Conservation (phyloP, 73 alveolate genomes). For the Paramecium tetraurelia region DNA sequence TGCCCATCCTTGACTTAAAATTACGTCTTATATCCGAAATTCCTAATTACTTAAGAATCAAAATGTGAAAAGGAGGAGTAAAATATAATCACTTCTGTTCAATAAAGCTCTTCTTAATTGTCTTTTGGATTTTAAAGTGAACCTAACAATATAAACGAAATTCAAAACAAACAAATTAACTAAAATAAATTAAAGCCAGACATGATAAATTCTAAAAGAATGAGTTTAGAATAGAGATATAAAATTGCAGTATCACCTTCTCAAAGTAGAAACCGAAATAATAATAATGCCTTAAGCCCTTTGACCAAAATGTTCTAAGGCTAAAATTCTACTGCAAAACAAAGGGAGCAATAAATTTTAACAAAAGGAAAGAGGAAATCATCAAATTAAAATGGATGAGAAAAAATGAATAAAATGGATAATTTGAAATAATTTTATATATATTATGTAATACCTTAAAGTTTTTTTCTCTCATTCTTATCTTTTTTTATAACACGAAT, state of each 20-base stretch:
- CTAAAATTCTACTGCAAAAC: not conserved
- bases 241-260: not conserved
- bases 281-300: not conserved
- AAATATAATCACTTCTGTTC: not conserved
- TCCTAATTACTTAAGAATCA: not conserved
- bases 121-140: not conserved
- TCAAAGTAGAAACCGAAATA: not conserved
- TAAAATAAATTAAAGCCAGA: not conserved
- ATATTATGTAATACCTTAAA: not conserved
- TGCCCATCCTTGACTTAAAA: not conserved
- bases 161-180: not conserved
- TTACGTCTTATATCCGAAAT: not conserved
- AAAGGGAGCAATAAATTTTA: not conserved
- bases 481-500: too few species aligned
- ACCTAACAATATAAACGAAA: not conserved
- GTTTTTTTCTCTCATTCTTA: not conserved
- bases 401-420: not conserved
- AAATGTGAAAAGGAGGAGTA: not conserved
- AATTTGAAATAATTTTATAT: not conserved
- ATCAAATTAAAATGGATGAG: not conserved
- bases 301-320: not conserved
- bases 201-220: not conserved
- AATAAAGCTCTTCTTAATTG: not conserved
- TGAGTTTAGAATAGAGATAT: not conserved
- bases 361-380: not conserved